Base-by-base conservation (phyloP, 1,139 yeast species). In the Yamadazyma mexicana region DNA sequence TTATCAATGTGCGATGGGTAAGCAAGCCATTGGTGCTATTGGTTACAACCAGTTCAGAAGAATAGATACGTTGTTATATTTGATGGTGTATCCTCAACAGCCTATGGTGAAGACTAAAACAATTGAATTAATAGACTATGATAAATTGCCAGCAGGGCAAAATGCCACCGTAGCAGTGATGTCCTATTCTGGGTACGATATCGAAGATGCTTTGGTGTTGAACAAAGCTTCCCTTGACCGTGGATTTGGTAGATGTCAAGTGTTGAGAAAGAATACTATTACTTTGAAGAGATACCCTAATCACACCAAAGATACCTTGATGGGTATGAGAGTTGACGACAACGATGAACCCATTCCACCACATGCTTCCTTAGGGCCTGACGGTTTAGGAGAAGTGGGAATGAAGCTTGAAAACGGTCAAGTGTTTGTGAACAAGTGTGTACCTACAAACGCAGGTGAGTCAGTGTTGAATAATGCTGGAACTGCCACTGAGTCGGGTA, bases 1-100 rank as follows among this genome's bases (percentile, higher is more conserved):
- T 0, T 92, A 92, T 69, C 98, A 92, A 70, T 92, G 97, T 78
- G 98, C 98, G 61, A 92, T 92, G 98, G 98, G 98, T 81, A 92
- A 92, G 71, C 99, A 92, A 69, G 98, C 98, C 17, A 92, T 92
- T 64, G 99, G 99, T 50, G 98, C 98, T 7, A 94, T 94, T 65
- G 97, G 95, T 20, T 92, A 92, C 63, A 92, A 92, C 63, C 98
- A 92, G 65, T 87, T 92, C 67, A 79, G 89, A 59, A 81, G 99
- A 64, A 92, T 92, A 52, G 99, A 92, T 59, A 94, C 99, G 0
- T 69, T 92, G 54, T 71, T 94, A 49, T 92, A 92, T 60, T 74
- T 92, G 52, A 87, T 92, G 96, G 96, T 91, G 14, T 92, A 94
- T 59, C 99, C 99, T 7, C 98, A 92, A 64, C 97, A 91, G 59